These are phyloP conservation scores for Ustilago hordei DNA, from an alignment of 1,284 basidiomycete genomes.

Conservation along the genomic window DNA sequence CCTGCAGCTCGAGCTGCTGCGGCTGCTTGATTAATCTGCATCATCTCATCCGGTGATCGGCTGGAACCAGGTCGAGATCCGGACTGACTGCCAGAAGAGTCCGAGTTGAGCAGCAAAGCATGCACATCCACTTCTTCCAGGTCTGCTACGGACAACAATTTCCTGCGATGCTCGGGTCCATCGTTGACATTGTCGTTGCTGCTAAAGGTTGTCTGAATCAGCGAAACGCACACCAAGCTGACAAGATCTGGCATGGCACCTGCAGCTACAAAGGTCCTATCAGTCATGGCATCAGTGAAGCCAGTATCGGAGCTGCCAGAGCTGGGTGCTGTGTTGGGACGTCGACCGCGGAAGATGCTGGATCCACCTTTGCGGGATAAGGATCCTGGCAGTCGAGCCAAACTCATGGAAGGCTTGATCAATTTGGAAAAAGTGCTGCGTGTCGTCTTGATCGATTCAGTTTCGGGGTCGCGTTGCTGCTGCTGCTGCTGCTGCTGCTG, in stretches of 20 bases:
- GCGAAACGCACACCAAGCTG: constrained; percentile 56
- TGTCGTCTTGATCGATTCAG: constrained; percentile 49
- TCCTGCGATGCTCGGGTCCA: constrained; percentile 52
- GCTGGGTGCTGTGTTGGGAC: constrained; percentile 58
- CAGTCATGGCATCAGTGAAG: constrained; percentile 40
- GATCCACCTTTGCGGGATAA: constrained; percentile 33
- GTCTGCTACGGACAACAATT: constrained; percentile 59
- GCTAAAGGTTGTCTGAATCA: constrained; percentile 63
- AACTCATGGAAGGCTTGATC: constrained; percentile 40
- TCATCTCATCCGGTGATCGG: constrained; percentile 42
- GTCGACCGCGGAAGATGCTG: constrained; percentile 48
- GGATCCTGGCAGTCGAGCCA: constrained; percentile 27
- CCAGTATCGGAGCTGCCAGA: constrained; percentile 49
- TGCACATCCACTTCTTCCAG: constrained; percentile 62
- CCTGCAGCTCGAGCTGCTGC: constrained; percentile 44
- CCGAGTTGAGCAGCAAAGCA: constrained; percentile 47
- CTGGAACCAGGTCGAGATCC: constrained; percentile 42
- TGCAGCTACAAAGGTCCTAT: constrained; percentile 33
- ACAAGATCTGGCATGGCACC: constrained; percentile 49
- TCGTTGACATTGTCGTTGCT: constrained; percentile 59
- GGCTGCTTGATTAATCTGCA: constrained; percentile 41
- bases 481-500: constrained; percentile 12
- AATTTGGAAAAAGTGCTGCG: constrained; percentile 50
- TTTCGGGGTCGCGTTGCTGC: constrained; percentile 26
- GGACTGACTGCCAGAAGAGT: constrained; percentile 32